Evolutionary conservation across 495 filamentous ascomycete genomes (phyloP), one percentile per base, ranked within the genome.

Genomic region (Patellaria atrata): DNA sequence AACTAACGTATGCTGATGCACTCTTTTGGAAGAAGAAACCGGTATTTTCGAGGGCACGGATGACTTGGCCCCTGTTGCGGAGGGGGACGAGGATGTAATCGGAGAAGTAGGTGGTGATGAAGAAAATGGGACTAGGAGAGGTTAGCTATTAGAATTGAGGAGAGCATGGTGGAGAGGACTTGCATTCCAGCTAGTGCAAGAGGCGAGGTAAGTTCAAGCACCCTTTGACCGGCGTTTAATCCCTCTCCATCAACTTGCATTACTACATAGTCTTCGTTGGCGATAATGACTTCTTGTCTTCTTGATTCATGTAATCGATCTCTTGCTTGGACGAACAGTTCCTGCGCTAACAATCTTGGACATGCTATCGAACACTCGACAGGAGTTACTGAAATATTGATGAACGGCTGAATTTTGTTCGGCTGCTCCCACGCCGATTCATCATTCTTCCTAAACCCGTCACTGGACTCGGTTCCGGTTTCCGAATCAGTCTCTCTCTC

Each of bases 41-140:
- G 18, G 76, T 71, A 11, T 70, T 71, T 38, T 87, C 71, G 10
- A 96, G 70, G 0, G 81, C 74, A 30, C 70, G 64, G 25, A 86
- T 73, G 27, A 96, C 87, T 22, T 68, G 71, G 6, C 61, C 54
- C 24, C 79, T 74, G 53, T 73, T 72, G 44, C 76, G 78, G 24
- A 65, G 59, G 3, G 89, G 89, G 3, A 96, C 83, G 12, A 97
- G 65, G 44, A 97, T 92, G 60, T 92, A 97, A 57, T 97, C 89
- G 9, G 82, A 82, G 53, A 92, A 94, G 55, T 97, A 97, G 15
- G 89, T 96, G 1, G 87, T 92, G 51, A 94, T 91, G 64, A 97
- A 96, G 57, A 96, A 94, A 43, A 97, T 92, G 24, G 89, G 79
- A 22, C 77, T 78, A 35, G 37, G 17, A 7, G 31, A 20, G 16